phyloP scores from a whole-genome alignment of 176 grass and related monocot species.

The Rhynchospora pubera region DNA sequence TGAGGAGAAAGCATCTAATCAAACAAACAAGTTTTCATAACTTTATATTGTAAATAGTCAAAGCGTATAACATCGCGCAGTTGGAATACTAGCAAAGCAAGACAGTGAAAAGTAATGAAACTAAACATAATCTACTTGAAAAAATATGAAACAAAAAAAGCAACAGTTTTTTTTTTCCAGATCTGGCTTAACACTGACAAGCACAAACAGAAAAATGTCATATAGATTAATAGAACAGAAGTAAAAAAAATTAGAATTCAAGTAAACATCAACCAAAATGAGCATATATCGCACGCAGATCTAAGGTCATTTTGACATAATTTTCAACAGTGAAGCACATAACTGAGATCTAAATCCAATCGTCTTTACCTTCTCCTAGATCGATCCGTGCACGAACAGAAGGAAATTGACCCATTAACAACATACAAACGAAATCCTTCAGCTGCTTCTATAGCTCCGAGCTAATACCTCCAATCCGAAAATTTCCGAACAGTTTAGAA shows the following conservation, averaged over 20 bases:
- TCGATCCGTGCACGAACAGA: constrained; percentile 1
- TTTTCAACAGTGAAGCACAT: neutral
- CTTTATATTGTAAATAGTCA: neutral
- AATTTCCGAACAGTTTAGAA: neutral
- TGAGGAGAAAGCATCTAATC: neutral
- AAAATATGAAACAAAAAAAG: neutral
- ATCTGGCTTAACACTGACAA: neutral
- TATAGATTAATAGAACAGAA: neutral
- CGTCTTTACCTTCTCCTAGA: constrained; percentile 17
- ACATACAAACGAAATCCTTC: neutral
- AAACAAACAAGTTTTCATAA: too few relatives aligned
- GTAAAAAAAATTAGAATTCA: neutral
- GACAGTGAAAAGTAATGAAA: neutral
- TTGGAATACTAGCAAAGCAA: neutral
- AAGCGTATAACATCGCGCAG: neutral
- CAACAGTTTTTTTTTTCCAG: neutral
- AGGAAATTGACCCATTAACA: constrained; percentile 7
- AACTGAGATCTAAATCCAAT: constrained; percentile 11
- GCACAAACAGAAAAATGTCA: neutral
- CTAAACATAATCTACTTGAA: neutral
- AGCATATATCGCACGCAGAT: neutral
- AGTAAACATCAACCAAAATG: neutral
- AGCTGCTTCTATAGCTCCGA: neutral
- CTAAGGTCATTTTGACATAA: constrained; percentile 1
- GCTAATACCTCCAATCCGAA: constrained; percentile 20